Conservation (phyloP, 129 eudicot species). For the Gnaphalium uliginosum region DNA sequence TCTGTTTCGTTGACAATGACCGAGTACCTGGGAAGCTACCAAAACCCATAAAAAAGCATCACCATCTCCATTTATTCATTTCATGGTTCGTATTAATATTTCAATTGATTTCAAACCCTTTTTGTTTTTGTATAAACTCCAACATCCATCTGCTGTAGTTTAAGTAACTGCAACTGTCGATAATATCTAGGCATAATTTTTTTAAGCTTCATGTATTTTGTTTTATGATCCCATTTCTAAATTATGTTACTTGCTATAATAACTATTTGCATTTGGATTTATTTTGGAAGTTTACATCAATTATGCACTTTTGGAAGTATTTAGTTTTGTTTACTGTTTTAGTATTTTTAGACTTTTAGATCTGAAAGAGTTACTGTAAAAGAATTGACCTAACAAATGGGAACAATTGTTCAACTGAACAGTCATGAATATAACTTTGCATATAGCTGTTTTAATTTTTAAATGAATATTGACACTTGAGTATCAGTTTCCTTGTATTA, state of each 20-base stretch:
- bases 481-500: neutral
- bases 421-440: neutral
- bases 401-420: conserved; percentile 11
- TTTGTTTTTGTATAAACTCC: neutral
- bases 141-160: neutral
- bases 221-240: too few species aligned
- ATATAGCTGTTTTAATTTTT: neutral
- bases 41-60: conserved; percentile 4
- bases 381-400: conserved; percentile 22
- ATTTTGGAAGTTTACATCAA: neutral
- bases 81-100: conserved; percentile 22
- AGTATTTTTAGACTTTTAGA: neutral
- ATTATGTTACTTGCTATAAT: neutral
- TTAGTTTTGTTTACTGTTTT: too few species aligned
- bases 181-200: conserved; percentile 4
- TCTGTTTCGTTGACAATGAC: neutral
- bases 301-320: too few species aligned
- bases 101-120: neutral
- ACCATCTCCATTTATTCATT: neutral
- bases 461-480: neutral
- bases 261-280: conserved; percentile 9
- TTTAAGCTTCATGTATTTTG: neutral
- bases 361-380: neutral
- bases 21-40: conserved; percentile 14
- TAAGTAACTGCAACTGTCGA: conserved; percentile 8